These are phyloP conservation scores for Porphyrellus cyaneotinctus DNA, from an alignment of 768 basidiomycete genomes.

Conservation along the genomic window DNA sequence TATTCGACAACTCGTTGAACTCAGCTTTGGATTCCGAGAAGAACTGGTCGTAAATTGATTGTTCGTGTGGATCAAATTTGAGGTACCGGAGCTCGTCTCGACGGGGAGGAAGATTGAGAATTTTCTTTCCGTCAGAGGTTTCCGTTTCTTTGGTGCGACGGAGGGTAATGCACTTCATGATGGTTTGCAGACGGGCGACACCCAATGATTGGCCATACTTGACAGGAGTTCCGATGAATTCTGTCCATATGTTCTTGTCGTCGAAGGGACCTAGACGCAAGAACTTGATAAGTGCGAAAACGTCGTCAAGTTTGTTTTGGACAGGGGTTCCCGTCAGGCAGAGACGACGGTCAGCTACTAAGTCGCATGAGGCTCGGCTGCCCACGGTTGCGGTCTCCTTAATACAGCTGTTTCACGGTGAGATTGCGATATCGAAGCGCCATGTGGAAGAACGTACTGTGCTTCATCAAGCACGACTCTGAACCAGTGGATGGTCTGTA, in stretches of 20 bases:
- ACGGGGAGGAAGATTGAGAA: slow-evolving; percentile 87
- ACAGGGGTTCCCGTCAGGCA: slow-evolving; percentile 98
- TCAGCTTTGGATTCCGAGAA: slow-evolving; percentile 89
- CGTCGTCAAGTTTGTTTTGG: slow-evolving; percentile 98
- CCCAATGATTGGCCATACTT: slow-evolving; percentile 89
- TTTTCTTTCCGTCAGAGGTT: slow-evolving; percentile 72
- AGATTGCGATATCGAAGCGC: background rate
- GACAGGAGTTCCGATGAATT: slow-evolving; percentile 88
- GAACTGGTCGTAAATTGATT: slow-evolving; percentile 82
- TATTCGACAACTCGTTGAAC: slow-evolving; percentile 80
- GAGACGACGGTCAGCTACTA: slow-evolving; percentile 87
- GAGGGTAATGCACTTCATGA: slow-evolving; percentile 95
- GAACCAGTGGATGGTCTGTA: slow-evolving; percentile 97
- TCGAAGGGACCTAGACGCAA: slow-evolving; percentile 87
- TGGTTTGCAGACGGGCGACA: slow-evolving; percentile 88
- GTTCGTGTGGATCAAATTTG: slow-evolving; percentile 78
- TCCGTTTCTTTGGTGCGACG: slow-evolving; percentile 94
- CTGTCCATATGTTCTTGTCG: slow-evolving; percentile 90
- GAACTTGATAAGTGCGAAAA: slow-evolving; percentile 96
- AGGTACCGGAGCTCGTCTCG: slow-evolving; percentile 83
- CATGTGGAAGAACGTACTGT: slow-evolving; percentile 60
- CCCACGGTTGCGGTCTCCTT: slow-evolving; percentile 95
- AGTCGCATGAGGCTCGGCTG: slow-evolving; percentile 91
- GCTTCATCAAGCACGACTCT: slow-evolving; percentile 91
- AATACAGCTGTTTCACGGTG: slow-evolving; percentile 63